Percentiles rank a stretch among this genome's conserved stretches.
Conservation (phyloP, 345 rosid species). For the Melaleuca quinquenervia region DNA sequence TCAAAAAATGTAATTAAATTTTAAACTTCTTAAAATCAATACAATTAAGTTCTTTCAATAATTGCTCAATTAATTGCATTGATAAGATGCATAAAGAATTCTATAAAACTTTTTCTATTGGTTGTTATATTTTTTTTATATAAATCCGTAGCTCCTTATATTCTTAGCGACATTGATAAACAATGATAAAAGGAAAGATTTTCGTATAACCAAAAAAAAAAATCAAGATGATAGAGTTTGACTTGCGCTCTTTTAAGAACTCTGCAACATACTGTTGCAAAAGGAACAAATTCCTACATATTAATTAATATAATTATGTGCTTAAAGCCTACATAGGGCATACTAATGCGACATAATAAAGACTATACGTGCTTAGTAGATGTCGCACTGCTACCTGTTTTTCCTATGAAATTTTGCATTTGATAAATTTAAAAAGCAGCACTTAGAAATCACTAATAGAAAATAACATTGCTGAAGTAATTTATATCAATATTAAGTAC, state of each 20-base stretch:
- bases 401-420: no score
- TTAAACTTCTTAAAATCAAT: not conserved
- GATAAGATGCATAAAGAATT: rapidly evolving
- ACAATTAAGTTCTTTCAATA: rapidly evolving
- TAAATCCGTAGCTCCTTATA: not conserved
- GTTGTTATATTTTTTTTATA: not conserved
- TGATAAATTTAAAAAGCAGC: not conserved
- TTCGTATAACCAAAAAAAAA: not conserved
- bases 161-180: rapidly evolving
- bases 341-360: not conserved
- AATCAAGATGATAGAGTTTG: rapidly evolving
- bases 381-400: not conserved
- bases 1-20: not conserved
- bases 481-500: no score
- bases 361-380: not conserved
- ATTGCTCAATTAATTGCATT: not conserved
- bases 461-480: not conserved
- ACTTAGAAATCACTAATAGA: not conserved
- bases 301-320: not conserved
- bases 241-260: not conserved
- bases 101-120: not conserved
- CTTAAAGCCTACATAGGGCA: not conserved
- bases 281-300: not conserved
- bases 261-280: no score
- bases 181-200: not conserved